phyloP scores from a whole-genome alignment of 192 early-diverging fungal genomes.

The Haplosporangium gracile region DNA sequence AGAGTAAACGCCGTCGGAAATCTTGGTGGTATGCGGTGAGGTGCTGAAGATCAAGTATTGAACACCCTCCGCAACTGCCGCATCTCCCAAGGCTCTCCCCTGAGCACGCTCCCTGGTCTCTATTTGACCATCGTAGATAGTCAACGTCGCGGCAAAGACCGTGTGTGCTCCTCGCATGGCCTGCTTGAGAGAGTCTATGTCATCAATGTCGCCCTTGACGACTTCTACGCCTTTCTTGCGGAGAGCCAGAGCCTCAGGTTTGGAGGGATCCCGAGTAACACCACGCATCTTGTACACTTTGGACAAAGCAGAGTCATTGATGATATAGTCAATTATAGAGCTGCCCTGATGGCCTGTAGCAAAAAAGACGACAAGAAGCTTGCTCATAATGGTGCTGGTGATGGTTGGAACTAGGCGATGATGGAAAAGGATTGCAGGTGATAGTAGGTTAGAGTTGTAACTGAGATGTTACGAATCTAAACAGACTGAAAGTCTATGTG shows the following conservation, averaged over 20 bases:
- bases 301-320: slow-evolving; percentile 15
- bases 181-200: slow-evolving; percentile 28
- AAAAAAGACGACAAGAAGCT: slow-evolving; percentile 30
- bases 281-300: slow-evolving; percentile 18
- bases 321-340: slow-evolving; percentile 15
- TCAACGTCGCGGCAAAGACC: slow-evolving; percentile 26
- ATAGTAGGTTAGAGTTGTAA: background rate
- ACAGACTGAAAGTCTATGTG: background rate
- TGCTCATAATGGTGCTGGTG: slow-evolving; percentile 23
- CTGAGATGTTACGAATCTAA: background rate
- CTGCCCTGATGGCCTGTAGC: slow-evolving; percentile 28
- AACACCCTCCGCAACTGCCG: slow-evolving; percentile 23
- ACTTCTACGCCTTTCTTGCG: slow-evolving; percentile 35
- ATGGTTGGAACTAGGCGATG: background rate
- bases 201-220: slow-evolving; percentile 28
- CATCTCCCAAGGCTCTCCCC: slow-evolving; percentile 18
- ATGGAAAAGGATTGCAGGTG: background rate
- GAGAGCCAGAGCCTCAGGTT: slow-evolving; percentile 13
- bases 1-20: background rate
- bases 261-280: slow-evolving; percentile 21
- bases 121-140: slow-evolving; percentile 17
- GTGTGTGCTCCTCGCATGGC: slow-evolving; percentile 40
- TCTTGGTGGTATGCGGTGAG: background rate
- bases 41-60: slow-evolving; percentile 28
- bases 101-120: slow-evolving; percentile 20